Base-by-base conservation (phyloP, 2,329 filamentous ascomycete species). In the Fusarium zealandicum region DNA sequence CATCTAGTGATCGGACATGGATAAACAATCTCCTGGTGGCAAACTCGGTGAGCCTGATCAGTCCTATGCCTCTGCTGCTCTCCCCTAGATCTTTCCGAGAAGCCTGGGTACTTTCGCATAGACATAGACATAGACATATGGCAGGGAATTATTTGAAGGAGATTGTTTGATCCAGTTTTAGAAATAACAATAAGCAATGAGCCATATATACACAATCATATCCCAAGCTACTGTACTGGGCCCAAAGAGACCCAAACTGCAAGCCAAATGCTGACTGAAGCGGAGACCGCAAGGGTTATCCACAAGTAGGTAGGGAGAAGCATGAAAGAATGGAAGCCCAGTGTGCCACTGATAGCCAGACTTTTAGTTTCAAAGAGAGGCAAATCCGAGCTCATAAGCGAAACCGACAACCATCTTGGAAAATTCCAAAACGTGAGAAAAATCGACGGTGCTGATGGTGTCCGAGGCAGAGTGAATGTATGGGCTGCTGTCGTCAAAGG, bases 381-480 rank as follows among this genome's bases (percentile, higher is more conserved):
- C 61, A 38, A 90, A 90, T 3, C 88, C 75, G 28, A 81, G 65
- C 71, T 82, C 79, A 45, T 80, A 81, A 3, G 72, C 72, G 54
- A 79, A 80, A 0, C 77, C 78, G 14, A 78, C 67, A 6, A 77
- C 79, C 65, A 81, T 68, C 68, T 76, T 76, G 22, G 83, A 84
- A 68, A 89, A 86, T 73, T 89, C 82, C 11, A 86, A 73, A 77
- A 88, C 85, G 70, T 89, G 86, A 61, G 83, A 78, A 68, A 87
- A 88, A 66, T 79, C 86, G 53, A 93, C 75, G 60, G 85, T 86
- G 69, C 88, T 81, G 61, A 92, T 84, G 67, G 83, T 84, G 69
- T 93, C 90, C 54, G 87, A 82, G 1, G 86, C 87, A 1, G 85
- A 85, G 75, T 93, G 90, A 59, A 93, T 92, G 71, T 87, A 84